phyloP scores from a whole-genome alignment of 352 stramenopile genomes.

The Pythium rhizo-oryzae region DNA sequence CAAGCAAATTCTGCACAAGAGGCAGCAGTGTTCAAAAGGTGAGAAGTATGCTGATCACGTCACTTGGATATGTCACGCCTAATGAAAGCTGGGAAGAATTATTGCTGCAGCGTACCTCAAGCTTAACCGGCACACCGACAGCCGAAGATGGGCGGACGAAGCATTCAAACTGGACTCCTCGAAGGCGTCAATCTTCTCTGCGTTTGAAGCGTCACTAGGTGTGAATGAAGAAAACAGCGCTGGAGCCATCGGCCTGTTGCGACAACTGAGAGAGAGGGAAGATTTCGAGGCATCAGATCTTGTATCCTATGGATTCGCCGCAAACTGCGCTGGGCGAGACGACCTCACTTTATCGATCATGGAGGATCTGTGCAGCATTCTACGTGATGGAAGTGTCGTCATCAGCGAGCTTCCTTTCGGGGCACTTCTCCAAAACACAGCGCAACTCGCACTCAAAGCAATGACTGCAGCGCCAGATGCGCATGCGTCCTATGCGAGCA shows the following conservation, averaged over 20 bases:
- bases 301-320: constrained; percentile 51
- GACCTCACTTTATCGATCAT: constrained; percentile 50
- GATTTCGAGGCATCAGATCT: constrained; percentile 74
- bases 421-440: constrained; percentile 69
- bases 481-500: constrained; percentile 31
- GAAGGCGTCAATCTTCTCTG: constrained; percentile 61
- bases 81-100: constrained; percentile 1
- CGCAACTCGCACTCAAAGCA: constrained; percentile 51
- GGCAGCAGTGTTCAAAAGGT: constrained; percentile 60
- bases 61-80: not conserved
- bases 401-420: constrained; percentile 33
- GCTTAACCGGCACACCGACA: constrained; percentile 35
- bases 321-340: constrained; percentile 36
- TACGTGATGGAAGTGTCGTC: not conserved
- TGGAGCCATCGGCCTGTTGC: constrained; percentile 29
- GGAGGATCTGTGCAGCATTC: constrained; percentile 49
- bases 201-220: constrained; percentile 51
- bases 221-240: constrained; percentile 17
- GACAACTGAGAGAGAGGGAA: constrained; percentile 44
- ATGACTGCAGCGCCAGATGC: constrained; percentile 13
- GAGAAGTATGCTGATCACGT: not conserved
- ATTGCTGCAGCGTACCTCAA: constrained; percentile 34
- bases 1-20: constrained; percentile 35
- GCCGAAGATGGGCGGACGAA: constrained; percentile 46
- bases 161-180: constrained; percentile 50